Conservation (phyloP, 805 yeast species). For the Nakazawaea ambrosiae region DNA sequence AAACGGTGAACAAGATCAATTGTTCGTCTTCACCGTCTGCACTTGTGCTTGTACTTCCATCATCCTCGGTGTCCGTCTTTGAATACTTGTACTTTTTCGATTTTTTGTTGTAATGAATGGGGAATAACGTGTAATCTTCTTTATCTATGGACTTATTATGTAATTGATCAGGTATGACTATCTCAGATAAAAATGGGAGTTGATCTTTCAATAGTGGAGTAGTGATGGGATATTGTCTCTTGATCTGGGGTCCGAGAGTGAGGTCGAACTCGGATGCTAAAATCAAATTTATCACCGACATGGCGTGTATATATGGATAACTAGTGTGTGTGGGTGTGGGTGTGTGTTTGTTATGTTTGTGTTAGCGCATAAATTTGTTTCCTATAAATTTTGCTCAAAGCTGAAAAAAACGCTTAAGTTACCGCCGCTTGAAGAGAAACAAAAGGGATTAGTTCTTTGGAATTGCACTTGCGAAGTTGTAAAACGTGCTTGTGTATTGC, state of each 20-base stretch:
- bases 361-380: too few species aligned
- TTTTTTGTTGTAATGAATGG: conserved; percentile 37
- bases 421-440: background rate
- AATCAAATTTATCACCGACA: conserved; percentile 6
- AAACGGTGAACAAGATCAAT: conserved; percentile 21
- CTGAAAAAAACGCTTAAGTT: too few species aligned
- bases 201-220: conserved; percentile 29
- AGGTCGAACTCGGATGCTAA: conserved; percentile 77
- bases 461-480: too few species aligned
- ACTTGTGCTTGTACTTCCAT: conserved; percentile 15
- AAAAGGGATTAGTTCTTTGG: too few species aligned
- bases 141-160: conserved; percentile 37
- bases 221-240: conserved; percentile 48
- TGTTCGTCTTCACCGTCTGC: conserved; percentile 11
- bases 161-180: conserved; percentile 57
- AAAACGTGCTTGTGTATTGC: too few species aligned
- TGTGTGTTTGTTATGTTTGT: background rate
- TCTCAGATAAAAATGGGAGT: conserved; percentile 37
- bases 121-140: conserved; percentile 54
- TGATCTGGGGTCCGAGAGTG: conserved; percentile 62
- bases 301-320: background rate
- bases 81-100: conserved; percentile 4
- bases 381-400: too few species aligned
- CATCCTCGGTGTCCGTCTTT: conserved; percentile 13
- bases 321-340: background rate